Percentiles rank a stretch among this genome's conserved stretches.
phyloP scores from a whole-genome alignment of 768 basidiomycete genomes.

The Cystofilobasidium ferigula region DNA sequence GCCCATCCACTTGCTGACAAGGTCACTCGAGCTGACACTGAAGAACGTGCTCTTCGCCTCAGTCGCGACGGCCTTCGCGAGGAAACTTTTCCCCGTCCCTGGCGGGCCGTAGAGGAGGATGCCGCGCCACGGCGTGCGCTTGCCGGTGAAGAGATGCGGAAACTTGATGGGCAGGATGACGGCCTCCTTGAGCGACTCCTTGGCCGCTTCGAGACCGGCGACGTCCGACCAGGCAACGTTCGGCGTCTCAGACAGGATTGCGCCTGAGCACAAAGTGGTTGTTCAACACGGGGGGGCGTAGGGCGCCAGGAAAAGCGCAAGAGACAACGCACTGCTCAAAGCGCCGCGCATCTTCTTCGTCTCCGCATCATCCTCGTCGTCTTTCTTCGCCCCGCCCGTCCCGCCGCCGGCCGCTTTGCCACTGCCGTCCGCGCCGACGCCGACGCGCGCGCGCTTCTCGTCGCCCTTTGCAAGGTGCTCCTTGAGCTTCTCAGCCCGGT shows the following conservation, averaged over 20 bases:
- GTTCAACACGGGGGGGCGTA: background rate
- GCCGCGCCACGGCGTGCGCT: constrained; percentile 93
- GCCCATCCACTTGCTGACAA: constrained; percentile 99
- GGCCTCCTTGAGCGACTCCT: constrained; percentile 91
- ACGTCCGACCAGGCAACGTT: constrained; percentile 98
- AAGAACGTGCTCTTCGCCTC: constrained; percentile 99
- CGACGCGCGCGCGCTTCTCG: constrained; percentile 52
- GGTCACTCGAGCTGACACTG: constrained; percentile 83
- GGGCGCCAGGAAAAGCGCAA: background rate
- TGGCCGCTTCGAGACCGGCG: constrained; percentile 87
- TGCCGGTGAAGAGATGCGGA: constrained; percentile 95
- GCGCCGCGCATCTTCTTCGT: constrained; percentile 92
- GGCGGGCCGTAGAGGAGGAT: constrained; percentile 95
- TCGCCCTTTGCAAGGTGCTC: constrained; percentile 57
- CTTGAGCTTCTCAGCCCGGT: constrained; percentile 82
- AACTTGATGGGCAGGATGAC: constrained; percentile 99
- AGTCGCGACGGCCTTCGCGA: constrained; percentile 97
- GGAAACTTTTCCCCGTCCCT: constrained; percentile 90
- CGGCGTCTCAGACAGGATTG: constrained; percentile 85
- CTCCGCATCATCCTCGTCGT: constrained; percentile 76
- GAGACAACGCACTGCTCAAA: constrained; percentile 46
- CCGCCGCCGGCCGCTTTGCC: constrained; percentile 37
- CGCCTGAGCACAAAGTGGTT: constrained; percentile 40
- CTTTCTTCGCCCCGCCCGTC: constrained; percentile 29
- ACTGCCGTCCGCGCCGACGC: constrained; percentile 47